A percentile compares a stretch with the other conserved stretches of the same genome.
These are phyloP conservation scores for Candida caryicola DNA, from an alignment of 805 yeast species.

Conservation along the genomic window DNA sequence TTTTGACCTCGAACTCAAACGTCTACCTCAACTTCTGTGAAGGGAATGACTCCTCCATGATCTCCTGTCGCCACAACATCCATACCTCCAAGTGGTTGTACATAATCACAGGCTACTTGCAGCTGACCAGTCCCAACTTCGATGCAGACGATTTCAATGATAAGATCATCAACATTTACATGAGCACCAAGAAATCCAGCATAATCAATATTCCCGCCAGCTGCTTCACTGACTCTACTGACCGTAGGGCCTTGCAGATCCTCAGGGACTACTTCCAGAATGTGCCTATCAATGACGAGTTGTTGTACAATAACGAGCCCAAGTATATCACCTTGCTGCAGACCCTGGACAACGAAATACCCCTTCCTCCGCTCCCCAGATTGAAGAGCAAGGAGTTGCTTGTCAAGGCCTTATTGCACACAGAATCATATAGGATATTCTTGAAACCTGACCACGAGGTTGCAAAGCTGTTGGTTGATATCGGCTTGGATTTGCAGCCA, in stretches of 20 bases:
- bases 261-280: constrained; percentile 23
- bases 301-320: constrained; percentile 18
- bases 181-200: constrained; percentile 16
- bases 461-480: constrained; percentile 15
- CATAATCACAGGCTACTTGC: constrained; percentile 26
- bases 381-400: constrained; percentile 27
- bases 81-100: constrained; percentile 20
- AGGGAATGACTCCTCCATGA: constrained; percentile 2
- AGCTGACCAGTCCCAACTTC: constrained; percentile 18
- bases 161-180: constrained; percentile 30
- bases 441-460: constrained; percentile 27
- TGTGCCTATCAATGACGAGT: constrained; percentile 21
- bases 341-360: constrained; percentile 21
- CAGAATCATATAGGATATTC: constrained; percentile 34
- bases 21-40: constrained; percentile 7
- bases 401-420: constrained; percentile 36
- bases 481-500: constrained; percentile 19
- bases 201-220: constrained; percentile 8
- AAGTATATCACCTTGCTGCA: constrained; percentile 22
- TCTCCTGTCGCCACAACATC: constrained; percentile 7
- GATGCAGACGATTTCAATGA: constrained; percentile 27
- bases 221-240: constrained; percentile 6
- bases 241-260: constrained; percentile 15
- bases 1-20: constrained; percentile 5
- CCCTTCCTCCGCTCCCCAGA: constrained; percentile 34